Evolutionary conservation across 1,139 yeast species (phyloP).

Genomic region (Nakaseomyces delphensis): DNA sequence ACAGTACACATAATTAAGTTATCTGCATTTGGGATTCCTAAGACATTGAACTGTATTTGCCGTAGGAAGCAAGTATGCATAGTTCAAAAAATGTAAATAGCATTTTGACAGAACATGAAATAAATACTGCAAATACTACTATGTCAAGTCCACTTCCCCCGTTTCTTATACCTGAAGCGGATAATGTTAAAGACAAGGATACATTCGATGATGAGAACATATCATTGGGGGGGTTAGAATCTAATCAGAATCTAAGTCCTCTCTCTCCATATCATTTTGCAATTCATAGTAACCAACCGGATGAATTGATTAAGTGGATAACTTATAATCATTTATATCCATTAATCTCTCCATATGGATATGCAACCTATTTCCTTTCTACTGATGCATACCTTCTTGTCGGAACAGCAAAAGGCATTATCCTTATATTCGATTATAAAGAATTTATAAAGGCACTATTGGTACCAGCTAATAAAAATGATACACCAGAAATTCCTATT

Average conservation of each 20-base stretch:
- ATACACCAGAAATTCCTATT: constrained; percentile 9
- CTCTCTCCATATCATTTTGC: neutral
- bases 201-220: neutral
- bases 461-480: constrained; percentile 16
- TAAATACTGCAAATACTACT: neutral
- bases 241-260: neutral
- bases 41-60: constrained; percentile 12
- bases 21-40: no score
- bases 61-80: constrained; percentile 15
- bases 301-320: constrained; percentile 21
- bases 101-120: neutral
- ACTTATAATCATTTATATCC: constrained; percentile 23
- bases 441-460: constrained; percentile 24
- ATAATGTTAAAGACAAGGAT: neutral
- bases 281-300: neutral
- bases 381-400: constrained; percentile 23
- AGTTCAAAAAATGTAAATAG: neutral
- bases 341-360: constrained; percentile 24
- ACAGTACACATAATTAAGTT: no score
- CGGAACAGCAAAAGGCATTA: constrained; percentile 27
- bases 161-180: neutral
- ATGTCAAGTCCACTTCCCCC: neutral
- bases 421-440: constrained; percentile 25
- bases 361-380: constrained; percentile 23
- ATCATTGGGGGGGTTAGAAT: neutral